phyloP scores from a whole-genome alignment of 2,329 filamentous ascomycete species.

The Meredithiella fracta region DNA sequence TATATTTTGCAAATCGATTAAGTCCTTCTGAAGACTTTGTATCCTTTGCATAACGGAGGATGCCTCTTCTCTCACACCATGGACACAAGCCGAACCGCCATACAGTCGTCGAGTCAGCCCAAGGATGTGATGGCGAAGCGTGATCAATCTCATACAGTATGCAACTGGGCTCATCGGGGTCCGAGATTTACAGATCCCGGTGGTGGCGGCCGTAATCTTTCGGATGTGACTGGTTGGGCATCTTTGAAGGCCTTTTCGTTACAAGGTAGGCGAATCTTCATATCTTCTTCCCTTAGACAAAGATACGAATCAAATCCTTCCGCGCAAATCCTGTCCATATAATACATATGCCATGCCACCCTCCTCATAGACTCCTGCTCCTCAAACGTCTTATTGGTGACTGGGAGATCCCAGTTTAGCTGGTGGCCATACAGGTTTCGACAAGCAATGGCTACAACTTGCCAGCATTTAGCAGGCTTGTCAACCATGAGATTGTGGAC shows the following conservation, averaged over 20 bases:
- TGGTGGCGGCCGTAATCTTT: conserved; percentile 18
- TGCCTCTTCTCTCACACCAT: conserved; percentile 18
- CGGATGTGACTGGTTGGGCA: conserved; percentile 20
- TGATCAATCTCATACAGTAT: conserved; percentile 23
- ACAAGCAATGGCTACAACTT: conserved; percentile 23
- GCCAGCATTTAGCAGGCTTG: conserved; percentile 26
- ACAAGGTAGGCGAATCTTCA: conserved; percentile 25
- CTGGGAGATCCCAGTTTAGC: conserved; percentile 24
- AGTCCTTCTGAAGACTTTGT: conserved; percentile 23
- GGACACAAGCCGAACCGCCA: conserved; percentile 12
- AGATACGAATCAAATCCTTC: conserved; percentile 27
- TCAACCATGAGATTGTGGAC: conserved; percentile 24
- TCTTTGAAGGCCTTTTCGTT: conserved; percentile 22
- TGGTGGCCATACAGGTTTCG: conserved; percentile 25
- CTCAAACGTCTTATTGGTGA: conserved; percentile 20
- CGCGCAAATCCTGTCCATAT: conserved; percentile 24
- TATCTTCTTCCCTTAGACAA: conserved; percentile 22
- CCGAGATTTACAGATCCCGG: conserved; percentile 6
- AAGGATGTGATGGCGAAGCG: conserved; percentile 24
- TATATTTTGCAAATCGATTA: conserved; percentile 19
- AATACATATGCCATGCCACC: conserved; percentile 25
- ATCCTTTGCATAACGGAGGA: conserved; percentile 25
- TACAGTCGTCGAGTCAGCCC: conserved; percentile 16
- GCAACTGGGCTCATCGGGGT: conserved; percentile 21
- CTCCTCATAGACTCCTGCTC: conserved; percentile 24